Conservation (phyloP, 805 yeast genomes). For the Lipomyces spencermartinsiae region DNA sequence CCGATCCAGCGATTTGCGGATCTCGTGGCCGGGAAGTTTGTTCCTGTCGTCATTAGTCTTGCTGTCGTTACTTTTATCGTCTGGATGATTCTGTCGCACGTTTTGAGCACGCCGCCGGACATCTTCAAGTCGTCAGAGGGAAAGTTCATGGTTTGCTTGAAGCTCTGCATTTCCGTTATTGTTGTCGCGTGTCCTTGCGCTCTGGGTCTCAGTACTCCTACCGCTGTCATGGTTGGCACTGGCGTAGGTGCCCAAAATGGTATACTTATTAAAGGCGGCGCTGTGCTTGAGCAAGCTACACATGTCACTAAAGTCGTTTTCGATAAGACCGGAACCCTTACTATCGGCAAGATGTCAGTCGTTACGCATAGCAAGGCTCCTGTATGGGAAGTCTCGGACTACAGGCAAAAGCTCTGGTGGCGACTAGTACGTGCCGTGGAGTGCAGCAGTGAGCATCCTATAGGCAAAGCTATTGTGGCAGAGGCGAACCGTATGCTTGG, state of each 20-base stretch:
- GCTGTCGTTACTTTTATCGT: constrained; percentile 68
- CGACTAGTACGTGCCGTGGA: constrained; percentile 65
- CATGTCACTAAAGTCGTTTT: constrained; percentile 71
- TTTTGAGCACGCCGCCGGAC: constrained; percentile 53
- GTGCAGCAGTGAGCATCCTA: constrained; percentile 81
- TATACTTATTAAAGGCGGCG: constrained; percentile 91
- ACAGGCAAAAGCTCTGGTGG: constrained; percentile 53
- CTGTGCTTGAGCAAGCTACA: constrained; percentile 75
- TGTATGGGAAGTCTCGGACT: constrained; percentile 26
- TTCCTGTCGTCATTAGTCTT: constrained; percentile 70
- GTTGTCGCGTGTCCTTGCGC: constrained; percentile 99
- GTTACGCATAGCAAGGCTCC: constrained; percentile 27
- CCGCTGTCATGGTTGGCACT: constrained; percentile 98
- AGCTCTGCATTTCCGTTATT: constrained; percentile 85
- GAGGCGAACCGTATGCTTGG: constrained; percentile 43
- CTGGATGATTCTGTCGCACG: constrained; percentile 59
- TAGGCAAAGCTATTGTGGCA: constrained; percentile 71
- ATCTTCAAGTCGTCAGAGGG: constrained; percentile 58
- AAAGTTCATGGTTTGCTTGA: constrained; percentile 68
- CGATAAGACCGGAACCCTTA: constrained; percentile 96
- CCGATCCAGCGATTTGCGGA: constrained; percentile 93
- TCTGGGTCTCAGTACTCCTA: constrained; percentile 94
- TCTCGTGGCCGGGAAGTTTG: constrained; percentile 80
- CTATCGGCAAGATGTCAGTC: constrained; percentile 78
- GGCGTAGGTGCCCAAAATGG: constrained; percentile 94